Evolutionary conservation across 1,284 basidiomycete genomes (phyloP).

Genomic region (Tremellales sp.): DNA sequence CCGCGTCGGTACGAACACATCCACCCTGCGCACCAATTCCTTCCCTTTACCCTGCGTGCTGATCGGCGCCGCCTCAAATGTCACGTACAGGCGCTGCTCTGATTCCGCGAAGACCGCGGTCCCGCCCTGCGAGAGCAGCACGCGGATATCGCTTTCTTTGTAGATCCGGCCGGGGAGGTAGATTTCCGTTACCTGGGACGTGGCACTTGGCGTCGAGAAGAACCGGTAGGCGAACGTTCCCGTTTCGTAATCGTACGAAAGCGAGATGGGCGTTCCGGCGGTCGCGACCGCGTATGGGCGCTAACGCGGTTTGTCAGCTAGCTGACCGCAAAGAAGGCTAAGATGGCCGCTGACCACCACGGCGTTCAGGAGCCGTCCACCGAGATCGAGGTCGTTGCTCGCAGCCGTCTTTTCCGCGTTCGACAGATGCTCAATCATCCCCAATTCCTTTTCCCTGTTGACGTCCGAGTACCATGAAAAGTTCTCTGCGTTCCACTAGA

Average conservation of each 20-base stretch:
- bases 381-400: constrained; percentile 64
- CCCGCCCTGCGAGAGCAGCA: constrained; percentile 25
- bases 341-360: constrained; percentile 56
- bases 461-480: constrained; percentile 83
- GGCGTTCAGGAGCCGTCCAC: constrained; percentile 69
- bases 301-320: constrained; percentile 17
- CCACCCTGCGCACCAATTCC: constrained; percentile 23
- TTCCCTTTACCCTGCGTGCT: constrained; percentile 3
- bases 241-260: constrained; percentile 29
- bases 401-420: constrained; percentile 50
- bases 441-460: constrained; percentile 38
- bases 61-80: constrained; percentile 28
- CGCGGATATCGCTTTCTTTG: constrained; percentile 15
- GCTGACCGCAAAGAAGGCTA: not conserved
- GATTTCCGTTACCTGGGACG: constrained; percentile 67
- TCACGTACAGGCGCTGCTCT: constrained; percentile 35
- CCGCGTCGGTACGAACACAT: constrained; percentile 31
- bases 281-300: constrained; percentile 48
- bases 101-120: constrained; percentile 27
- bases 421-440: constrained; percentile 8
- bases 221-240: constrained; percentile 31
- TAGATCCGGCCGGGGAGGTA: constrained; percentile 59
- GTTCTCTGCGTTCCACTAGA: constrained; percentile 86
- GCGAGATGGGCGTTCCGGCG: constrained; percentile 38
- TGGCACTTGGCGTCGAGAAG: constrained; percentile 39